Evolutionary conservation across 305 asterid species (phyloP).

Genomic region (Fraxinus platypoda): DNA sequence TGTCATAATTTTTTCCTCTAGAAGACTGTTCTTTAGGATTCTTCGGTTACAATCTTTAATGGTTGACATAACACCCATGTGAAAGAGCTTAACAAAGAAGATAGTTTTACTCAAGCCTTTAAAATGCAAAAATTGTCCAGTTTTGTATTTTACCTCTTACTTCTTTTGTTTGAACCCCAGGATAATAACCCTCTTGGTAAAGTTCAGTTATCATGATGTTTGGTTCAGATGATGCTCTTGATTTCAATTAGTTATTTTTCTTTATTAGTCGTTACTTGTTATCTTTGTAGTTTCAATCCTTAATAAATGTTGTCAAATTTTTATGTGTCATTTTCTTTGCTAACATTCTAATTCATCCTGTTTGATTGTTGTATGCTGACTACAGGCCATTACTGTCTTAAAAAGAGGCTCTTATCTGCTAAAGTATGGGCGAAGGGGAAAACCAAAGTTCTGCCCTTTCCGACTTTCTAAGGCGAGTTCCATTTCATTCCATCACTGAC

Average conservation of each 20-base stretch:
- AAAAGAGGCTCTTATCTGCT: constrained; percentile 66
- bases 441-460: constrained; percentile 73
- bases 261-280: constrained; percentile 12
- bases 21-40: neutral
- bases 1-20: neutral
- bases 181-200: neutral
- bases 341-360: neutral
- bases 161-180: neutral
- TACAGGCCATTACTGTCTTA: constrained; percentile 63
- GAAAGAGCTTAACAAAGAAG: constrained; percentile 11
- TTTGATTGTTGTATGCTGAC: constrained; percentile 5
- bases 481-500: constrained; percentile 22
- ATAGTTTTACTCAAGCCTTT: constrained; percentile 2
- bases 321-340: neutral
- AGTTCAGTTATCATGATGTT: neutral
- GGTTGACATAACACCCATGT: neutral
- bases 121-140: neutral
- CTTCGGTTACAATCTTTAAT: neutral
- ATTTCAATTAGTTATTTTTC: neutral
- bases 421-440: constrained; percentile 74
- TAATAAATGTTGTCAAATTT: constrained; percentile 7
- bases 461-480: constrained; percentile 56
- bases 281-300: constrained; percentile 2
- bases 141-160: neutral
- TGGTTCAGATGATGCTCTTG: constrained; percentile 1